Evolutionary conservation across 495 filamentous ascomycete genomes (phyloP), one percentile per base, ranked within the genome.

Genomic region (Acidomyces sp.): DNA sequence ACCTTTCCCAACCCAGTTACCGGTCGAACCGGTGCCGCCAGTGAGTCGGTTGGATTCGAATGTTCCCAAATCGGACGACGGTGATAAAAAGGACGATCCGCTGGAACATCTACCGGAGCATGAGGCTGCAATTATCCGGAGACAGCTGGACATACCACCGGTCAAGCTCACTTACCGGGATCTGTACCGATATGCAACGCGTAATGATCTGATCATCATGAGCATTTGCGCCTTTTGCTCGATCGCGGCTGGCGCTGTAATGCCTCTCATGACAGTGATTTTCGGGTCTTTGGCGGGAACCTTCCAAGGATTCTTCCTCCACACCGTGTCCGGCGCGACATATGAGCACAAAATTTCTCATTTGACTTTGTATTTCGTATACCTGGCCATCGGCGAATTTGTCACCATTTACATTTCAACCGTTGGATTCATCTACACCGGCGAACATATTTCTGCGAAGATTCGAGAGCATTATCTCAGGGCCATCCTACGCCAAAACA

Each of bases 361-460:
- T 24, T 72, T 82, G 45, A 82, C 85, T 18, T 58, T 94, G 13
- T 95, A 93, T 54, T 94, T 94, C 39, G 62, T 96, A 10, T 95
- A 94, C 55, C 71, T 96, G 28, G 90, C 75, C 19, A 78, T 96
- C 37, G 86, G 65, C 36, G 82, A 93, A 54, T 93, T 94, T 44
- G 60, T 82, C 20, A 78, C 75, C 0, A 67, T 85, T 34, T 95
- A 94, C 54, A 60, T 87, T 40, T 70, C 76, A 16, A 93, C 85
- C 1, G 77, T 88, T 17, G 83, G 82, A 3, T 95, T 90, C 63
- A 92, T 93, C 52, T 94, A 95, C 55, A 83, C 81, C 0, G 90
- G 88, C 41, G 90, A 96, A 57, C 80, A 92, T 50, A 71, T 88
- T 53, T 78, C 80, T 18, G 75, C 74, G 48, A 86, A 87, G 63